Evolutionary conservation across 352 stramenopile species (phyloP), one percentile per base, ranked within the genome.

Genomic region (Phytophthora hibernalis): DNA sequence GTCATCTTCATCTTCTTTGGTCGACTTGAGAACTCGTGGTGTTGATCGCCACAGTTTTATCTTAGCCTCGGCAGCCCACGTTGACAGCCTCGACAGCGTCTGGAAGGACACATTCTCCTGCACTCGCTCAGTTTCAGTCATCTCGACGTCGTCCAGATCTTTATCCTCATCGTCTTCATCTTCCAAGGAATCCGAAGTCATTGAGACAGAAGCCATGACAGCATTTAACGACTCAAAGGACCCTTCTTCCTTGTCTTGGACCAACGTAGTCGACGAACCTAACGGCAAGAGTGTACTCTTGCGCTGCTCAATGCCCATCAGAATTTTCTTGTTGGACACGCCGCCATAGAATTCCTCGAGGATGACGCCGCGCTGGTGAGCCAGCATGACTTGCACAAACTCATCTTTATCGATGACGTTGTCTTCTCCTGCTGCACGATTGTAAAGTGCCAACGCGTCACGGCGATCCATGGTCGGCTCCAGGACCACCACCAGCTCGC

Each of bases 341-440:
- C 66, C 67, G 8, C 70, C 70, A 55, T 90, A 92, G 28, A 90
- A 80, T 37, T 90, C 80, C 51, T 83, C 83, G 9, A 91, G 61
- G 38, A 94, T 86, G 28, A 85, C 50, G 5, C 77, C 72, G 22
- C 85, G 85, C 65, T 93, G 85, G 47, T 92, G 83, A 18, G 79
- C 63, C 5, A 93, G 72, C 85, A 93, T 92, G 10, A 89, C 77
- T 22, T 90, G 71, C 16, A 90, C 80, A 47, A 94, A 92, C 54
- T 92, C 82, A 21, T 92, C 79, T 55, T 89, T 89, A 54, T 92
- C 86, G 30, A 92, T 90, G n/a, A 92, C 80, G 22, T 92, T 77
- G 54, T 94, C 82, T 15, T 90, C 82, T 5, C 81, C 81, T 30
- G 82, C 82, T 6, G 83, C 82, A 20, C 76, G 72, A 51, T 89